Base-by-base conservation (phyloP, 257 asterid genomes). In the Sherardia arvensis region DNA sequence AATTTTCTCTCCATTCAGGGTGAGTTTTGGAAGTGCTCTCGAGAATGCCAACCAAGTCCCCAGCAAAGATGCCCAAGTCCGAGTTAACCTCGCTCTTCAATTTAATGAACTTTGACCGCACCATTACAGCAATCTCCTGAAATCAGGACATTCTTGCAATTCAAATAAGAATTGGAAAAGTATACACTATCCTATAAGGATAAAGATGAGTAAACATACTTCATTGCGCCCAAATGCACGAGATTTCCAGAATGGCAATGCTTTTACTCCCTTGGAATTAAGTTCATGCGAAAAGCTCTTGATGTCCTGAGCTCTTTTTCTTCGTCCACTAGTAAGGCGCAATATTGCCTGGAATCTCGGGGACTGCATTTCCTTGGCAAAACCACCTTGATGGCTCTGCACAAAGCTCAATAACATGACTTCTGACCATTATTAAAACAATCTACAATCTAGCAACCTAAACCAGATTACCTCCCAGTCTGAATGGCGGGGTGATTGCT, bases 251-350 rank as follows among this genome's bases (percentile, higher is more conserved):
- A 90, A 85, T 57, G 97, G 99, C 77, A 90, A 80, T 69, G 97
- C 82, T 60, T 90, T 80, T 68, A 85, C 99, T 69, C 99, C 97
- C 80, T 81, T 93, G 61, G 97, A 87, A 68, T 93, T 84, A 34
- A 93, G 90, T 59, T 93, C 99, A 72, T 93, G 99, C 45, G 99
- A 93, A 80, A 93, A 90, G 84, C 97, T 87, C 74, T 87, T 93
- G 62, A 90, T 77, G 27, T 93, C 96, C 14, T 84, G 81, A 38
- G 66, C 79, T 72, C 83, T 79, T 76, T 76, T 88, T 59, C 76
- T 81, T 26, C 81, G 90, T 62, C 94, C 92, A 72, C 96, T 89
- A 18, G 99, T 93, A 66, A 86, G 69, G 17, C 95, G 97, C 71
- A 90, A 68, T 75, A 93, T 76, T 28, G 97, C 97, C 75, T 90